Evolutionary conservation across 1,139 yeast genomes (phyloP).

Genomic region (Candida sp.): DNA sequence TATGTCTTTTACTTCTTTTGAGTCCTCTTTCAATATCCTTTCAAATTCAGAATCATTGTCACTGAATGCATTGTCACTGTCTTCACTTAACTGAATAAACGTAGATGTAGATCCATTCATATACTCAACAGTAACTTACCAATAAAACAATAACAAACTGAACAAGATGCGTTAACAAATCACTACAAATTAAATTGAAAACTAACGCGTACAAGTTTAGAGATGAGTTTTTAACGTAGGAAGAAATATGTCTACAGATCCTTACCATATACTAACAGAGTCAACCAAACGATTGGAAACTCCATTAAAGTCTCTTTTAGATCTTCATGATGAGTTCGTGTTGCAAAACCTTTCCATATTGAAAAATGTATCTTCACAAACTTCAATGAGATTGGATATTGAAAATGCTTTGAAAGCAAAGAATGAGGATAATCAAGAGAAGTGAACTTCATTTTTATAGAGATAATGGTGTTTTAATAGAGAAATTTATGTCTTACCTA

Average conservation of each 20-base stretch:
- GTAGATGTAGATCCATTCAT: neutral
- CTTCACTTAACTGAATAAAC: neutral
- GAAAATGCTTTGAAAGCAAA: conserved; percentile 2
- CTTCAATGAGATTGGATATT: conserved; percentile 6
- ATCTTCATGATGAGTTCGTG: conserved; percentile 24
- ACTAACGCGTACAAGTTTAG: too few species aligned
- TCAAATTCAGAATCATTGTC: conserved; percentile 15
- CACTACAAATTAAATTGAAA: too few species aligned
- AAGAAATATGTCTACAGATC: conserved; percentile 11
- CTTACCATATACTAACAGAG: conserved; percentile 19
- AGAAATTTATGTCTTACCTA: neutral
- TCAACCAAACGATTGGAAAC: conserved; percentile 16
- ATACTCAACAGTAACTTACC: neutral
- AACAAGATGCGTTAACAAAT: too few species aligned
- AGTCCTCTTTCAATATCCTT: conserved; percentile 4
- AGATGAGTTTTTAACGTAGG: too few species aligned
- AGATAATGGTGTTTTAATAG: too few species aligned
- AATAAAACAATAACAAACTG: too few species aligned
- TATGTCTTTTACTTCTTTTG: neutral
- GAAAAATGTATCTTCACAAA: conserved; percentile 18
- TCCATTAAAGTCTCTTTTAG: conserved; percentile 22
- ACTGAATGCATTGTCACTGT: conserved; percentile 4
- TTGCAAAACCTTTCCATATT: conserved; percentile 22
- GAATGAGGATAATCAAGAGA: neutral
- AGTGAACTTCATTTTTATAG: too few species aligned